phyloP scores from a whole-genome alignment of 2,329 filamentous ascomycete genomes.

The Cryphonectria naterciae region DNA sequence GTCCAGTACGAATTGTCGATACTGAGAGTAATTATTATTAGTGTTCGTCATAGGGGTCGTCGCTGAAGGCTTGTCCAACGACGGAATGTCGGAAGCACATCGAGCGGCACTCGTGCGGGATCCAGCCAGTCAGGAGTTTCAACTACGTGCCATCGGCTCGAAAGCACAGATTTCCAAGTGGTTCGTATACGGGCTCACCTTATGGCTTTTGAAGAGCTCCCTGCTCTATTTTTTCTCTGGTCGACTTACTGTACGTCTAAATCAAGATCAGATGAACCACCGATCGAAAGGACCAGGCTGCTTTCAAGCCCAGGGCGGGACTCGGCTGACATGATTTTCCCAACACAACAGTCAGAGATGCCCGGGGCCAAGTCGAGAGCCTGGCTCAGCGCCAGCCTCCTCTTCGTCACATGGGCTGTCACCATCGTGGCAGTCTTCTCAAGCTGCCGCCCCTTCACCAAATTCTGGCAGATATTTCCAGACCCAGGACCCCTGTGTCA shows the following conservation, averaged over 20 bases:
- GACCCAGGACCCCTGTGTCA: conserved; percentile 53
- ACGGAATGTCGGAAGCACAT: conserved; percentile 57
- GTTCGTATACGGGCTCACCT: conserved; percentile 56
- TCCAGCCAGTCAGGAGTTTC: conserved; percentile 17
- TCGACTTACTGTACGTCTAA: conserved; percentile 48
- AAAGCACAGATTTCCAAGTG: conserved; percentile 61
- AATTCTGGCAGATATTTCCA: conserved; percentile 64
- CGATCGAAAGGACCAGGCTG: not conserved
- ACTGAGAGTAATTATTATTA: not conserved
- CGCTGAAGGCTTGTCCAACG: conserved; percentile 56
- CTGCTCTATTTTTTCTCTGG: conserved; percentile 59
- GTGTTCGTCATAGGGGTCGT: conserved; percentile 22
- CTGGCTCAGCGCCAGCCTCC: conserved; percentile 53
- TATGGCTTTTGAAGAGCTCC: conserved; percentile 61
- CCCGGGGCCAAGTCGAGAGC: conserved; percentile 42
- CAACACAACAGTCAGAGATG: conserved; percentile 40
- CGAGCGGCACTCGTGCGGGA: conserved; percentile 44
- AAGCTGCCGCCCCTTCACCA: conserved; percentile 55
- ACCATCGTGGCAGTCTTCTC: conserved; percentile 55
- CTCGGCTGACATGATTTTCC: not conserved
- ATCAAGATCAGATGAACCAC: not conserved
- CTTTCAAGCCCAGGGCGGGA: too few species aligned
- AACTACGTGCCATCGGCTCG: conserved; percentile 53
- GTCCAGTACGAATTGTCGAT: not conserved
- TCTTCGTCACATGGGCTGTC: conserved; percentile 53